Conservation (phyloP, 257 asterid genomes). For the Ophiorrhiza pumila region DNA sequence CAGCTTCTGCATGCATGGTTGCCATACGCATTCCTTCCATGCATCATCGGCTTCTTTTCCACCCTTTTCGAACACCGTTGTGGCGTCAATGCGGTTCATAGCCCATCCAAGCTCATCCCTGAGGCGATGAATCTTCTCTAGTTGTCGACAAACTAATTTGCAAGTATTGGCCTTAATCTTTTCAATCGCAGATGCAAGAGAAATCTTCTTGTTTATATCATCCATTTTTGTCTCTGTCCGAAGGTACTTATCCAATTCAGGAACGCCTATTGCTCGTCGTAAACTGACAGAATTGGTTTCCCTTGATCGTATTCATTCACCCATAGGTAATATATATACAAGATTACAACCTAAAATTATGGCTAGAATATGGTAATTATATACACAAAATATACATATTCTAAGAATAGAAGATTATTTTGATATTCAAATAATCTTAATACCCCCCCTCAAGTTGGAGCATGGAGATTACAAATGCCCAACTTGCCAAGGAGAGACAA, state of each 20-base stretch:
- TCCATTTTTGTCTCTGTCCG: conserved; percentile 1
- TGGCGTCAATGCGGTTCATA: conserved; percentile 23
- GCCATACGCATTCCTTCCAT: conserved; percentile 12
- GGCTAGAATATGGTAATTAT: no score
- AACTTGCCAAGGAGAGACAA: no score
- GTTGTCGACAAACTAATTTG: conserved; percentile 17
- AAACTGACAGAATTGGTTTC: no score
- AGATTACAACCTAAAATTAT: no score
- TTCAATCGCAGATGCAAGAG: conserved; percentile 13
- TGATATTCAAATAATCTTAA: no score
- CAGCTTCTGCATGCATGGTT: conserved; percentile 11
- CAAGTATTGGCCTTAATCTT: conserved; percentile 25
- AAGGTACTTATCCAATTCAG: conserved; percentile 21
- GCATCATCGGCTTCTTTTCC: conserved; percentile 10
- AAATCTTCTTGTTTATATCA: conserved; percentile 5
- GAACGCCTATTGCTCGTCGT: conserved; percentile 18
- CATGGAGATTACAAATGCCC: no score
- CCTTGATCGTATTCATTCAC: no score
- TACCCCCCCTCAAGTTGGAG: no score
- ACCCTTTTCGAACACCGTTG: neutral
- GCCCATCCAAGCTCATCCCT: conserved; percentile 16
- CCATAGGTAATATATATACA: no score
- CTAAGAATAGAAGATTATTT: no score
- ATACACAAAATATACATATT: no score
- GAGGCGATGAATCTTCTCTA: conserved; percentile 19